Conservation (phyloP, 345 rosid genomes). For the Eucalyptus cloeziana region DNA sequence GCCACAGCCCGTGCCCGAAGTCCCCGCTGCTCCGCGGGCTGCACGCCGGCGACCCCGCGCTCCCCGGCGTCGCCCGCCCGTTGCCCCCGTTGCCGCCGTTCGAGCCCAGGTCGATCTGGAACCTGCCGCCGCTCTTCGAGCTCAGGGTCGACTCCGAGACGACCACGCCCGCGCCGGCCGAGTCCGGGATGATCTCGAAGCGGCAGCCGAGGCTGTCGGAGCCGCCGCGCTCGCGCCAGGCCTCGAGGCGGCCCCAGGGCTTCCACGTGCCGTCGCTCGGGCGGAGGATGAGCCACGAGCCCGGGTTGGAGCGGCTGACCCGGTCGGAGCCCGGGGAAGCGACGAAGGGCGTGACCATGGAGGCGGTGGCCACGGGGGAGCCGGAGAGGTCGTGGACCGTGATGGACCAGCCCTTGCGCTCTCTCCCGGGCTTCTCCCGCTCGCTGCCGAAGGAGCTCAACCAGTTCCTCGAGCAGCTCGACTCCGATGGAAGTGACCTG, state of each 20-base stretch:
- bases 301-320: slow-evolving; percentile 86
- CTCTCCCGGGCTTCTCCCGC: slow-evolving; percentile 60
- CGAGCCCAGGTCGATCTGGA: slow-evolving; percentile 43
- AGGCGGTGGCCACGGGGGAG: slow-evolving; percentile 79
- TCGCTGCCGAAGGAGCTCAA: slow-evolving; percentile 78
- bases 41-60: slow-evolving; percentile 41
- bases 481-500: slow-evolving; percentile 55
- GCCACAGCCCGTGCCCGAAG: slow-evolving; percentile 61
- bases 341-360: slow-evolving; percentile 77
- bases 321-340: slow-evolving; percentile 83
- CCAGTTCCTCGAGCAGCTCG: slow-evolving; percentile 50
- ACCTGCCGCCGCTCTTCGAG: slow-evolving; percentile 64
- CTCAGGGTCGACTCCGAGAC: slow-evolving; percentile 61
- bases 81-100: not conserved
- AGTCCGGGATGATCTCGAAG: slow-evolving; percentile 63
- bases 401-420: slow-evolving; percentile 88
- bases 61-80: slow-evolving; percentile 23
- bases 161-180: slow-evolving; percentile 54
- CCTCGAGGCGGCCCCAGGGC: slow-evolving; percentile 91
- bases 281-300: slow-evolving; percentile 82
- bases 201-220: slow-evolving; percentile 68
- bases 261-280: slow-evolving; percentile 79
- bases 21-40: slow-evolving; percentile 84
- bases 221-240: slow-evolving; percentile 85
- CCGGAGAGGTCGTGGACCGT: slow-evolving; percentile 90